These are phyloP conservation scores for Isatis lusitanica DNA, from an alignment of 441 rosid species.

Conservation along the genomic window DNA sequence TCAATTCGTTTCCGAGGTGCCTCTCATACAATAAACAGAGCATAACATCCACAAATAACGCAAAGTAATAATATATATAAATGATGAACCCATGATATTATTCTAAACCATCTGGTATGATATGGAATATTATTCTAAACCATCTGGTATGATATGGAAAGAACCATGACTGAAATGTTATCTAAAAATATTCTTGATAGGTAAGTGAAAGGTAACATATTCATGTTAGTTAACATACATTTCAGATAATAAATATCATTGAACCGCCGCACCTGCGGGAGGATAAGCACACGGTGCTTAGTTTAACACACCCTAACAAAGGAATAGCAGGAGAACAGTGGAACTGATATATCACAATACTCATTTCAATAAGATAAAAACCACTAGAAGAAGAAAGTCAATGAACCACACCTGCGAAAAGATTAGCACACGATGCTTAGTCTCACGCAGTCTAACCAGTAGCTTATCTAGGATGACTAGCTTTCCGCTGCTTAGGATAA, in stretches of 20 bases:
- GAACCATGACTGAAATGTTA: background rate
- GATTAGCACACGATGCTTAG: slow-evolving; percentile 95
- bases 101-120: background rate
- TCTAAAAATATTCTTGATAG: background rate
- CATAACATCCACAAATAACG: background rate
- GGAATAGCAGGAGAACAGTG: slow-evolving; percentile 10
- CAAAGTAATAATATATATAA: background rate
- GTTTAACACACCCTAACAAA: slow-evolving; percentile 11
- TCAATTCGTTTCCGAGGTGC: background rate
- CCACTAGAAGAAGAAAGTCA: slow-evolving; percentile 9
- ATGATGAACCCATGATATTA: background rate
- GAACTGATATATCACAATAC: slow-evolving; percentile 10
- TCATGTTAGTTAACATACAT: background rate
- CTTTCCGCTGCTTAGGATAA: slow-evolving; percentile 95
- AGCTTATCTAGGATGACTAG: slow-evolving; percentile 97
- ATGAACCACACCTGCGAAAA: slow-evolving; percentile 87
- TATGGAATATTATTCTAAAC: slow-evolving; percentile 1
- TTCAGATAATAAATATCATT: slow-evolving; percentile 12
- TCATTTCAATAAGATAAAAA: background rate
- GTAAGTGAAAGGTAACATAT: background rate
- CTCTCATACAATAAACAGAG: background rate
- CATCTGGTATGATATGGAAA: background rate
- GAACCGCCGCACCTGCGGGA: background rate
- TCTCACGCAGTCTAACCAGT: slow-evolving; percentile 88
- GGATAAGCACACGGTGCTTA: slow-evolving; percentile 3